phyloP scores from a whole-genome alignment of 352 stramenopile genomes.

The Phytopythium sindhum region DNA sequence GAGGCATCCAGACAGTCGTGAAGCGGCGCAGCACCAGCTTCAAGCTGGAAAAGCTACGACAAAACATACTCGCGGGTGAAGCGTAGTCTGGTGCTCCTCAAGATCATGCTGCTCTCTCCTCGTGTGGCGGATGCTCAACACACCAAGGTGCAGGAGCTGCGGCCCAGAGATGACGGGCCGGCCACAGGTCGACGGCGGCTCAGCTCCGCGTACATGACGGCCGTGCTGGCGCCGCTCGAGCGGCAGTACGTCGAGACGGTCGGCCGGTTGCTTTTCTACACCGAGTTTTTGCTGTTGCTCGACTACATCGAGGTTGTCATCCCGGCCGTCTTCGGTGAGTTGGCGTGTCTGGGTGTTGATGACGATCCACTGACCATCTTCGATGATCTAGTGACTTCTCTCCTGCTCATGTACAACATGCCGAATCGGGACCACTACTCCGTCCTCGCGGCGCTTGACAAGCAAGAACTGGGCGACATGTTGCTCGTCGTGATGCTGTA shows the following conservation, averaged over 20 bases:
- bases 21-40: background rate
- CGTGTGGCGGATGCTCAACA: background rate
- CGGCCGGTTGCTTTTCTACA: conserved; percentile 31
- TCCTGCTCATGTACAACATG: conserved; percentile 24
- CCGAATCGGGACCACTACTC: conserved; percentile 29
- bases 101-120: background rate
- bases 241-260: conserved; percentile 17
- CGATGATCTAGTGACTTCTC: conserved; percentile 13
- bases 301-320: conserved; percentile 42
- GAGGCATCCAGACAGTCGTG: background rate
- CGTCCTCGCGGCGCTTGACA: conserved; percentile 19
- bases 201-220: background rate
- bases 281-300: conserved; percentile 41
- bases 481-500: conserved; percentile 35
- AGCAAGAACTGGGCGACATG: conserved; percentile 10
- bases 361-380: background rate
- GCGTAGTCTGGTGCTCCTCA: background rate
- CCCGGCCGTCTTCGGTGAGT: conserved; percentile 35
- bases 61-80: background rate
- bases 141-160: background rate
- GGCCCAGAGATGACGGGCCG: background rate
- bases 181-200: background rate
- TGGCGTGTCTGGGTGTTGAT: conserved; percentile 5
- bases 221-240: conserved; percentile 2
- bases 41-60: background rate